A percentile compares a stretch with the other conserved stretches of the same genome.
Evolutionary conservation across 2,329 filamentous ascomycete species (phyloP).

Genomic region (Ophiostoma tasmaniense): DNA sequence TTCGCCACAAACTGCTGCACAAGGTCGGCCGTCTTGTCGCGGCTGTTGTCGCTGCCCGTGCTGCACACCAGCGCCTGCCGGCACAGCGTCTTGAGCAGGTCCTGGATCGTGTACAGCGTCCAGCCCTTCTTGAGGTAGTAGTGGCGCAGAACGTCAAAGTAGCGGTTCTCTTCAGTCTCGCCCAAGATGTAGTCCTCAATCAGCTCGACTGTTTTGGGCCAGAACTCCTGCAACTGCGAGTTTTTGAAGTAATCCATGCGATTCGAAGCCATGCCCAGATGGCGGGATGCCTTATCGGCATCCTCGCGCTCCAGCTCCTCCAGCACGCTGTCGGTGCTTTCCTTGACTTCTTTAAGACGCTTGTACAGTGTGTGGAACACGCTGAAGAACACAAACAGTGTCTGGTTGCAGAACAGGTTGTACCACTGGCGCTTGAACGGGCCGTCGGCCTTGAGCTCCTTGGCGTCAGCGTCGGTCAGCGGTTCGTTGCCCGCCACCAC

Average conservation of each 20-base stretch:
- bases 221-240: slow-evolving; percentile 60
- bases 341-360: slow-evolving; percentile 75
- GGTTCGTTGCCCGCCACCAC: slow-evolving; percentile 47
- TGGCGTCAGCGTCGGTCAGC: slow-evolving; percentile 46
- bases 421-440: slow-evolving; percentile 73
- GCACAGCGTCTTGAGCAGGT: slow-evolving; percentile 72
- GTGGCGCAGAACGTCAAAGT: slow-evolving; percentile 83
- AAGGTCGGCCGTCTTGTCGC: slow-evolving; percentile 90
- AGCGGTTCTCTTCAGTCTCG: slow-evolving; percentile 71
- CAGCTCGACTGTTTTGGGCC: slow-evolving; percentile 74
- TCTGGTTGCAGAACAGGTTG: slow-evolving; percentile 86
- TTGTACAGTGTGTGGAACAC: slow-evolving; percentile 88
- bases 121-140: slow-evolving; percentile 89
- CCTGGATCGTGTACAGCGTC: slow-evolving; percentile 88
- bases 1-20: slow-evolving; percentile 78
- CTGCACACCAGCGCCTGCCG: slow-evolving; percentile 78
- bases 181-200: slow-evolving; percentile 79
- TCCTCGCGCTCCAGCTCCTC: slow-evolving; percentile 66
- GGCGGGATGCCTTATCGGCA: slow-evolving; percentile 68
- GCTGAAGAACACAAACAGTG: slow-evolving; percentile 89
- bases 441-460: slow-evolving; percentile 65
- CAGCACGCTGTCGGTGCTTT: slow-evolving; percentile 62
- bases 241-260: slow-evolving; percentile 68
- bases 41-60: slow-evolving; percentile 74
- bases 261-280: slow-evolving; percentile 77